Evolutionary conservation across 1,284 basidiomycete species (phyloP), one percentile per base, ranked within the genome.

Genomic region (Porodaedalea pini): DNA sequence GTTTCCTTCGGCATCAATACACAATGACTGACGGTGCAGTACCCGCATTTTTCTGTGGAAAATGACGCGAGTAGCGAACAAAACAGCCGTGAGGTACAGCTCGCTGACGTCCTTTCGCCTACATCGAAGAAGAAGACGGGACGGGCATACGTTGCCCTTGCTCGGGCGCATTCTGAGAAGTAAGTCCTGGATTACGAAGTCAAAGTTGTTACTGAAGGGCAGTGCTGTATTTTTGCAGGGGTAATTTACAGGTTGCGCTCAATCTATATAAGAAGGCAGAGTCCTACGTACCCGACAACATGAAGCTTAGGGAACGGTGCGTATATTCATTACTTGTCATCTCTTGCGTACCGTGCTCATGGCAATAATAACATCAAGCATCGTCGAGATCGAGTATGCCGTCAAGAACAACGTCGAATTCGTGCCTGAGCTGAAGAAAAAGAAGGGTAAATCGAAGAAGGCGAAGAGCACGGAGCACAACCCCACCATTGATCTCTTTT

Each of bases 231-330:
- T 37, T 17, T 25, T 41, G 40, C 59, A 90, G 87, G 76, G 86
- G 86, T 40, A 82, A 90, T 67, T 74, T 90, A 27, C 77, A 83
- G 63, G 77, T 81, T 4, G 88, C 88, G 1, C 76, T 90, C 29
- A 86, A 88, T 58, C 76, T 89, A 15, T 90, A 89, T 65, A 80
- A 82, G 64, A 86, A 86, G 64, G 88, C 88, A 19, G 83, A 86
- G 69, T 77, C 75, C 7, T 90, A 88, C 63, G 86, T 88, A 54
- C 87, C 88, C 17, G 85, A 89, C 62, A 90, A 90, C 65, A 69
- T 80, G 70, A 89, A 89, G 69, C 77, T 90, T 54, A 84, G 84
- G 79, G 86, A 89, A 76, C 87, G 88, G 88, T 89, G 78, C 78
- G 85, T 84, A 76, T 74, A 78, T 74, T 81, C 83, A 68, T 69